Evolutionary conservation across 2,329 filamentous ascomycete species (phyloP).

Genomic region (Taxawa tesnikishii): DNA sequence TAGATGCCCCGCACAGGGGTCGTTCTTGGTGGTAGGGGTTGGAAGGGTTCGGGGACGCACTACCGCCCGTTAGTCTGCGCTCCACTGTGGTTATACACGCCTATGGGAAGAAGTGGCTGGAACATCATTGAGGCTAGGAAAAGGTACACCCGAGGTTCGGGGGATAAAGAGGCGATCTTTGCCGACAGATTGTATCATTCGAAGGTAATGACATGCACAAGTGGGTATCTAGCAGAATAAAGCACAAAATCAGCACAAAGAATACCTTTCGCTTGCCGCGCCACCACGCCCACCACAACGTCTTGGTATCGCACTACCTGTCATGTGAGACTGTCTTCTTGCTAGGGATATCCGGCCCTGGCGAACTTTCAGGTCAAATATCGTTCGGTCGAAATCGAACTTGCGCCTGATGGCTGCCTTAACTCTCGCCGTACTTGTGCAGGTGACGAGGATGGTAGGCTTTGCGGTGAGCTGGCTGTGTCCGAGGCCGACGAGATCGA

Average conservation of each 20-base stretch:
- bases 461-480: conserved; percentile 52
- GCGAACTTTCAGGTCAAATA: conserved; percentile 59
- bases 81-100: too few species aligned
- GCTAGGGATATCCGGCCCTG: conserved; percentile 34
- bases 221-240: neutral
- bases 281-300: conserved; percentile 8
- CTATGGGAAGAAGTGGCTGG: too few species aligned
- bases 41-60: too few species aligned
- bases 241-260: conserved; percentile 2
- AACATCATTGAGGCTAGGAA: too few species aligned
- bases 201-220: too few species aligned
- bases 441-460: conserved; percentile 66
- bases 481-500: conserved; percentile 64
- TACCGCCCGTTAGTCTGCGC: too few species aligned
- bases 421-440: conserved; percentile 61
- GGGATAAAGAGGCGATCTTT: too few species aligned
- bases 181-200: too few species aligned
- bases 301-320: conserved; percentile 15
- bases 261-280: conserved; percentile 9
- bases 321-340: conserved; percentile 9
- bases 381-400: conserved; percentile 53
- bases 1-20: conserved; percentile 78
- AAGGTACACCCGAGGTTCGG: too few species aligned
- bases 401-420: conserved; percentile 59
- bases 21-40: conserved; percentile 70